Evolutionary conservation across 176 grass and related monocot species (phyloP), one percentile per base, ranked within the genome.

Genomic region (Oryza rufipogon): DNA sequence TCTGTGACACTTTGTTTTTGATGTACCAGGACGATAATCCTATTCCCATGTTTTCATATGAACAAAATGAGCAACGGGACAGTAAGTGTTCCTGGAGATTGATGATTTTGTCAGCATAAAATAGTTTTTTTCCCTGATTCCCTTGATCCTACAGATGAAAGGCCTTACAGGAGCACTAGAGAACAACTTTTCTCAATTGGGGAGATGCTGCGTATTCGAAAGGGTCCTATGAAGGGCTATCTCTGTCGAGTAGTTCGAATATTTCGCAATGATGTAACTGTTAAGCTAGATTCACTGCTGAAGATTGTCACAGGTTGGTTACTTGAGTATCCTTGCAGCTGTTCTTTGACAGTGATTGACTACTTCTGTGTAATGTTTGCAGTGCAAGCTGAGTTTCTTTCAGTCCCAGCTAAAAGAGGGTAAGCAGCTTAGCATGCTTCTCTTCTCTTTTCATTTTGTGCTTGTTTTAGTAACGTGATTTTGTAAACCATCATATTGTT

Each of bases 221-320:
- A 94, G 92, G 96, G 96, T 68, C 93, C 89, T 75, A 75, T 99
- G 80, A 99, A 99, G 81, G 96, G 96, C n/a, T 99, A 99, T 77
- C 96, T 99, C 32, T 99, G 96, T 75, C 85, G 96, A 76, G 96
- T 99, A 39, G 87, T 96, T 80, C 74, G 81, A 45, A 94, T 99
- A 72, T 99, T 87, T 71, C 91, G 93, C 72, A 93, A 92, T 84
- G 89, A 99, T 90, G 81, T 99, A 38, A 96, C 93, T 71, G 96
- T 99, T 64, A 99, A 99, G 66, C 75, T 99, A 75, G 96, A 99
- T 83, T 99, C 93, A 83, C 81, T 96, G 65, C 89, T 95, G 28
- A 99, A 99, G 71, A 88, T 89, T 65, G 87, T 99, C 41, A 99
- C 93, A 96, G 96, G 96, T 98, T 94, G 49, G 92, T 97, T 82